Conservation (phyloP, 164 flowering plant species). For the Annona cherimola region DNA sequence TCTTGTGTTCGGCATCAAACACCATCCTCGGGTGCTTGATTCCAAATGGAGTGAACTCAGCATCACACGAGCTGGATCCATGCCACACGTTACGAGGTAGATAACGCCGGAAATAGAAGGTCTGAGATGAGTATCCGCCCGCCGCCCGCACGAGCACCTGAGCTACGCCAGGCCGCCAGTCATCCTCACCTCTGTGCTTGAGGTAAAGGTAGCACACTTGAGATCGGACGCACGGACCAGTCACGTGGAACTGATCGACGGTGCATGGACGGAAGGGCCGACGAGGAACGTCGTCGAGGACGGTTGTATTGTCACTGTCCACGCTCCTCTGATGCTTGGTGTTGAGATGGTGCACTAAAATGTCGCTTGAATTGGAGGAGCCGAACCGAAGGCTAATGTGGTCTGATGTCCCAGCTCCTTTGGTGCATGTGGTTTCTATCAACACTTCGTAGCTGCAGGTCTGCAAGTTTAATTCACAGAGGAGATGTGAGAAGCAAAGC, state of each 20-base stretch:
- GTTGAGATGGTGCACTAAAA: conserved; percentile 41
- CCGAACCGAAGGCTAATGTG: conserved; percentile 59
- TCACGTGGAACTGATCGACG: conserved; percentile 49
- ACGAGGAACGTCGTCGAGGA: conserved; percentile 36
- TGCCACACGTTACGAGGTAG: conserved; percentile 62
- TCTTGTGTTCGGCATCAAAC: conserved; percentile 13
- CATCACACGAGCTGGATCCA: conserved; percentile 48
- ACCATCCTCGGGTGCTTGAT: conserved; percentile 42
- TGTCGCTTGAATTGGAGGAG: conserved; percentile 39
- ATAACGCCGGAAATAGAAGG: conserved; percentile 49
- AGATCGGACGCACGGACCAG: conserved; percentile 43
- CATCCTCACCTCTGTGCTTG: conserved; percentile 41
- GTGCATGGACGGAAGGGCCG: conserved; percentile 51
- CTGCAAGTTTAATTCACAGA: conserved; percentile 15
- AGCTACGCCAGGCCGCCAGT: conserved; percentile 63
- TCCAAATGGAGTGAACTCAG: conserved; percentile 55
- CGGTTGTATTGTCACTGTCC: conserved; percentile 15
- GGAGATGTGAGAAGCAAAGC: background rate
- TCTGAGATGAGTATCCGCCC: conserved; percentile 30
- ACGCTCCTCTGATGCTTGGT: conserved; percentile 38
- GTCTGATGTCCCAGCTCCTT: conserved; percentile 48
- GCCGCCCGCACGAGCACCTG: conserved; percentile 30
- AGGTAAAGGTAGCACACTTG: conserved; percentile 56
- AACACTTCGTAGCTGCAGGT: conserved; percentile 46
- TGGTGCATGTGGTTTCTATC: conserved; percentile 48